Evolutionary conservation across 164 flowering plant genomes (phyloP), one percentile per base, ranked within the genome.

Genomic region (Stephania yunnanensis): DNA sequence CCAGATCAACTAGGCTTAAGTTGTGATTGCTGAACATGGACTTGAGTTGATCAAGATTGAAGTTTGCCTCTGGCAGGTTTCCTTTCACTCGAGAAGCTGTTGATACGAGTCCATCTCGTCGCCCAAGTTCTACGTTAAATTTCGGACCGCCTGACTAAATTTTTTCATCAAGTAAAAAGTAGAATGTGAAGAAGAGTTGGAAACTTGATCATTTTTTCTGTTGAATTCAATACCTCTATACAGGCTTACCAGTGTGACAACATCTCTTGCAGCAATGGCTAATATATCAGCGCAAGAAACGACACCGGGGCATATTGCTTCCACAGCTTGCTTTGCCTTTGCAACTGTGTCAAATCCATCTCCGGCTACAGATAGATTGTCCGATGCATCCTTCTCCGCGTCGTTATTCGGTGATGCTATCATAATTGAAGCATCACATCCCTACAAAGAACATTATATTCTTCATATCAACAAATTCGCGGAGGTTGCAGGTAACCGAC

Each of bases 261-360:
- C 92, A 67, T 93, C 97, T 75, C 97, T 81, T 3, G 97, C 81
- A 48, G 97, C 94, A 30, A 92, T 70, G 50, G 95, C 88, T 66
- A 91, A 25, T 52, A 91, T 82, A 71, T 92, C 97, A 2, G 97
- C 95, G 65, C 97, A 92, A 3, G 95, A 91, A 61, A 92, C 97
- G 15, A 89, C 78, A 19, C 91, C 89, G 2, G 94, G 92, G 82
- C 97, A 91, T 4, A 9, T 20, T 6, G 85, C 80, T 79, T 91
- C 94, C 0, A 91, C 90, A 1, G 95, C 94, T 74, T 77, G 79
- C 69, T 91, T 92, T 12, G 94, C 92, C 74, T 87, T 86, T 69
- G 83, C 73, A 2, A 92, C 87, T 2, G 93, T 92, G 81, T 92
- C 97, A 45, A 92, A 92, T 7, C 97, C 95, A 64, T 92, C 97